Conservation (phyloP, 495 filamentous ascomycete species). For the Lophiotrema nucula region DNA sequence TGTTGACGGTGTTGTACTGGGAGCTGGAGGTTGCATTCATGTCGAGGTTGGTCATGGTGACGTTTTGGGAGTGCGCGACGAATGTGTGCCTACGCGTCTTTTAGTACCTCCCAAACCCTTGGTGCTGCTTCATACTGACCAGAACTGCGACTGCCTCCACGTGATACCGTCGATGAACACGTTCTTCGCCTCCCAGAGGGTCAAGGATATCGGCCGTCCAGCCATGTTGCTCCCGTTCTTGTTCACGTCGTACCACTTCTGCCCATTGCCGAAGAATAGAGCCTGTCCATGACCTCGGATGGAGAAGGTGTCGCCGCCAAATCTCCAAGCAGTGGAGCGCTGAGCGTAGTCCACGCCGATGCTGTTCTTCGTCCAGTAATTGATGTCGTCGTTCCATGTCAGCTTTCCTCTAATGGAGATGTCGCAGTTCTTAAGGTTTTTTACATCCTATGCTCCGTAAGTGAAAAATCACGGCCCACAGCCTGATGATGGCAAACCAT, state of each 20-base stretch:
- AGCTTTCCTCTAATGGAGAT: slow-evolving; percentile 28
- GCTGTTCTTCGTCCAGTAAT: slow-evolving; percentile 27
- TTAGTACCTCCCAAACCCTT: too few relatives aligned
- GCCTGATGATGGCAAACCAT: too few relatives aligned
- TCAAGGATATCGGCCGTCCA: slow-evolving; percentile 22
- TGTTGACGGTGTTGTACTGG: slow-evolving; percentile 31
- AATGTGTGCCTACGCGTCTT: slow-evolving; percentile 31
- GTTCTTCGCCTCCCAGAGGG: slow-evolving; percentile 25
- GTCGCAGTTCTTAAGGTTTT: slow-evolving; percentile 26
- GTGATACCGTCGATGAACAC: slow-evolving; percentile 28
- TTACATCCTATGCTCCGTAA: too few relatives aligned
- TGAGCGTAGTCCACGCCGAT: slow-evolving; percentile 22
- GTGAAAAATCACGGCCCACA: too few relatives aligned
- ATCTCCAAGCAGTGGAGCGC: slow-evolving; percentile 23
- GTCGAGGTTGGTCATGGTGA: slow-evolving; percentile 33
- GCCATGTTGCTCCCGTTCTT: slow-evolving; percentile 12
- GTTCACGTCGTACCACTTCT: slow-evolving; percentile 32
- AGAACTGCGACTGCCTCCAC: slow-evolving; percentile 28
- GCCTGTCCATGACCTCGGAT: slow-evolving; percentile 23
- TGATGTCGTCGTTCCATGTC: slow-evolving; percentile 24
- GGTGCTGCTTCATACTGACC: too few relatives aligned
- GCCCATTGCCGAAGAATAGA: slow-evolving; percentile 31
- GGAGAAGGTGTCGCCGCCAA: slow-evolving; percentile 21
- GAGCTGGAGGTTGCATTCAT: slow-evolving; percentile 25
- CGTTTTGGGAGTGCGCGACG: slow-evolving; percentile 20